A percentile compares a stretch with the other conserved stretches of the same genome.
Conservation (phyloP, 208 protist species). For the Leptomonas seymouri region DNA sequence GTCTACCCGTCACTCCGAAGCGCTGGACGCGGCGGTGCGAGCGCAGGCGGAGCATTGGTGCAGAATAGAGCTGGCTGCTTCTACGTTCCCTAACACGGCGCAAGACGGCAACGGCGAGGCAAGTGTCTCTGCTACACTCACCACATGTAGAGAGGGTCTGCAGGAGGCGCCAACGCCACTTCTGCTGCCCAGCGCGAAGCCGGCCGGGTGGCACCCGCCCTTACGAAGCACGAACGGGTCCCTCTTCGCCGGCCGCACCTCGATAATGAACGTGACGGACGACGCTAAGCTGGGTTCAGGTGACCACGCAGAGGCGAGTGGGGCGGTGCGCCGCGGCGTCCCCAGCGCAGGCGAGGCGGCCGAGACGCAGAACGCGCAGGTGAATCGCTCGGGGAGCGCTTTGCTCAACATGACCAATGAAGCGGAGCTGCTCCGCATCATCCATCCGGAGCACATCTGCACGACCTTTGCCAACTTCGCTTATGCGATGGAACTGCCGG, state of each 20-base stretch:
- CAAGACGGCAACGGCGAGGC: neutral
- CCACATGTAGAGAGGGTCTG: neutral
- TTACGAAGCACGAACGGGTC: neutral
- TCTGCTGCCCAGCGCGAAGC: neutral
- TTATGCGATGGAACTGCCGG: conserved; percentile 16
- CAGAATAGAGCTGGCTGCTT: conserved; percentile 11
- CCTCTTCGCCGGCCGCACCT: neutral
- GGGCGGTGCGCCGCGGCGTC: neutral
- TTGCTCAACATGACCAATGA: conserved; percentile 30
- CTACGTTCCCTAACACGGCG: neutral
- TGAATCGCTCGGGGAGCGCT: conserved; percentile 19
- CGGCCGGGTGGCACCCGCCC: neutral
- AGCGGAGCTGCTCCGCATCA: conserved; percentile 26
- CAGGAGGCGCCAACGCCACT: conserved; percentile 2
- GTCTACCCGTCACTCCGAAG: neutral
- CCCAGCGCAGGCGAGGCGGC: neutral
- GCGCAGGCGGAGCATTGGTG: conserved; percentile 24
- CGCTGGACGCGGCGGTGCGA: conserved; percentile 13
- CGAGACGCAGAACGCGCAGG: neutral
- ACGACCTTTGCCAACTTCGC: conserved; percentile 15
- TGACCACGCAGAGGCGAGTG: neutral
- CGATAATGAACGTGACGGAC: neutral
- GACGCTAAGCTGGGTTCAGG: neutral
- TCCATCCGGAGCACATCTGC: conserved; percentile 24
- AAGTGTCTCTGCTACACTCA: neutral